These are phyloP conservation scores for Begonia fuchsioides DNA, from an alignment of 306 rosid genomes.

Conservation along the genomic window DNA sequence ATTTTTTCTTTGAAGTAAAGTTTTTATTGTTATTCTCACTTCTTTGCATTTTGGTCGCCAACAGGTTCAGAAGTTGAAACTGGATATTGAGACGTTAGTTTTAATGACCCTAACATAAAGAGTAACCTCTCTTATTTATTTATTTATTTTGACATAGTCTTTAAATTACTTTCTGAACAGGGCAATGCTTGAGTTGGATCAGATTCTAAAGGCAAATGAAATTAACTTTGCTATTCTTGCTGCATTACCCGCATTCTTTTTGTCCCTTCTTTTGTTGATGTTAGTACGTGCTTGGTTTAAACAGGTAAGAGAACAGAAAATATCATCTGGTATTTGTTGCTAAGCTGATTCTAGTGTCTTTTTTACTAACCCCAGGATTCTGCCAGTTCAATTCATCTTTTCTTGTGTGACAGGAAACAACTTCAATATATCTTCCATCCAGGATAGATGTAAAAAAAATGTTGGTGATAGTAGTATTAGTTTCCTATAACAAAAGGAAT, in stretches of 20 bases:
- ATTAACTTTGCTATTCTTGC: slow-evolving; percentile 84
- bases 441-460: too few species aligned
- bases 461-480: too few species aligned
- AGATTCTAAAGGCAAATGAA: slow-evolving; percentile 89
- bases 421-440: too few species aligned
- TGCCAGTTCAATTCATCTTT: background rate
- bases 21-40: background rate
- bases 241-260: slow-evolving; percentile 78
- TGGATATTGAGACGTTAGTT: slow-evolving; percentile 94
- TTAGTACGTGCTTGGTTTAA: slow-evolving; percentile 67
- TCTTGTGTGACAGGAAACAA: background rate
- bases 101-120: slow-evolving; percentile 3
- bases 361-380: background rate
- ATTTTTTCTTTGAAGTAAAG: too few species aligned
- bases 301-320: slow-evolving; percentile 28
- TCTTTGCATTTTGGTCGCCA: slow-evolving; percentile 7
- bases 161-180: slow-evolving; percentile 33
- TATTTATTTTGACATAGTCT: slow-evolving; percentile 2
- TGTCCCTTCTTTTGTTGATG: slow-evolving; percentile 47
- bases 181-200: slow-evolving; percentile 93
- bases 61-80: too few species aligned
- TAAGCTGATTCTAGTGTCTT: background rate
- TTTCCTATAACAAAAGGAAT: too few species aligned
- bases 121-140: slow-evolving; percentile 4
- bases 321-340: background rate